Base-by-base conservation (phyloP, 371 early-diverging fungal genomes). In the Mucor irregularis region DNA sequence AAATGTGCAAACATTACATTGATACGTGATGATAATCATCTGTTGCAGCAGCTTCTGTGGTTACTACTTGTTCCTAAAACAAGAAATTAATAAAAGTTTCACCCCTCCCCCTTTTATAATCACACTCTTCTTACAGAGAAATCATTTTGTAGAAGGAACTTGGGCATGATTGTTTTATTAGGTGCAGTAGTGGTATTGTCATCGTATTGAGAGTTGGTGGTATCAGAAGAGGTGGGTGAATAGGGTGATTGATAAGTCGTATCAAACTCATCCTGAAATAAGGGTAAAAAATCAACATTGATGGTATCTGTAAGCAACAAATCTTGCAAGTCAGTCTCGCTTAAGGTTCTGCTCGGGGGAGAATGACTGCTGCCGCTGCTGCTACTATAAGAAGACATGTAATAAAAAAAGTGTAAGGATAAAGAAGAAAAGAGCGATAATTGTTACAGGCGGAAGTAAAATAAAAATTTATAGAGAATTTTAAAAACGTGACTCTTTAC, bases 231-330 rank as follows among this genome's bases (percentile, higher is more conserved):
- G 10, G 44, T 45, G 6, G 34, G 26, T 6, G 55, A 37, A 29
- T 25, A 37, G 5, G 55, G 46, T 29, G 47, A 25, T 28, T 31
- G 11, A 34, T 35, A 45, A 21, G 17, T 22, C 16, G 40, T 33
- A 5, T 52, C 39, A n/a, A 52, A 31, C 6, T 39, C 50, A 33
- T 45, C 46, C 21, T 54, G 55, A 21, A 54, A 54, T 6, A 54
- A 35, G 30, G 46, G 28, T 25, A 44, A 13, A 40, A 30, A 39
- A 19, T 37, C 28, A 14, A 25, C 30, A 37, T 46, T 17, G n/a
- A 24, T 38, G 5, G 35, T 29, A 13, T 42, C 42, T 19, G 22
- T 10, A 16, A 52, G 39, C 7, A 53, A 19, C 10, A 46, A 14
- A 16, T 46, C 38, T 26, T 35, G 35, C n/a, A 54, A 29, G 16